Conservation (phyloP, 2,329 filamentous ascomycete genomes). For the Aspergillus fijiensis region DNA sequence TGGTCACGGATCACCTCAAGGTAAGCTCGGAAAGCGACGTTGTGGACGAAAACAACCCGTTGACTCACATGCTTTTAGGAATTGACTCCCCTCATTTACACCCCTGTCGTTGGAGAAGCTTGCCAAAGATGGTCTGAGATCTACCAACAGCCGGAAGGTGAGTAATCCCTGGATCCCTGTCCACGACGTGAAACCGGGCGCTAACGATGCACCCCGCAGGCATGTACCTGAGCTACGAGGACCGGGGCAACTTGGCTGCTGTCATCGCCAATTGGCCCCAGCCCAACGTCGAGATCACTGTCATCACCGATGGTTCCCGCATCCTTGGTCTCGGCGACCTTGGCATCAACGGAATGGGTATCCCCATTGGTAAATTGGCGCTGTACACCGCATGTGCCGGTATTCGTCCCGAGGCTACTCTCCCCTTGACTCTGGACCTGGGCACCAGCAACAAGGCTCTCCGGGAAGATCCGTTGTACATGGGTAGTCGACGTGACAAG, state of each 20-base stretch:
- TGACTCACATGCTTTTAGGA: conserved; percentile 35
- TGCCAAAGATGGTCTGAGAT: conserved; percentile 95
- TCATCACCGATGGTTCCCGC: conserved; percentile 92
- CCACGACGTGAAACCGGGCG: conserved; percentile 26
- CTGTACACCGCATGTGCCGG: conserved; percentile 95
- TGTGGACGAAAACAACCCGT: not conserved
- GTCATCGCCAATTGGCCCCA: conserved; percentile 95
- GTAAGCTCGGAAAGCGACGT: conserved; percentile 26
- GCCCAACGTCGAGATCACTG: conserved; percentile 86
- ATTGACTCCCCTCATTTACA: conserved; percentile 52
- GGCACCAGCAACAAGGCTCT: conserved; percentile 64
- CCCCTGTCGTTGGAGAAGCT: conserved; percentile 74
- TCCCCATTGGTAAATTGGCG: conserved; percentile 93
- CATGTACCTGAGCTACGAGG: conserved; percentile 93
- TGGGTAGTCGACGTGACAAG: conserved; percentile 83
- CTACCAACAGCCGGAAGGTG: conserved; percentile 88
- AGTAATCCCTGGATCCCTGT: conserved; percentile 18
- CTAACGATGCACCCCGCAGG: conserved; percentile 40
- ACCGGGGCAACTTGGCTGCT: conserved; percentile 82
- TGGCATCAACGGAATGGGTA: conserved; percentile 95
- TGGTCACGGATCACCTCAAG: conserved; percentile 49
- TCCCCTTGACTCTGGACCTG: conserved; percentile 63
- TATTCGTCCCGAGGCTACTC: conserved; percentile 73
- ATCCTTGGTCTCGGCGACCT: conserved; percentile 90
- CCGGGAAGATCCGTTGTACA: conserved; percentile 80